Conservation (phyloP, 306 rosid species). For the Alnus rubra region DNA sequence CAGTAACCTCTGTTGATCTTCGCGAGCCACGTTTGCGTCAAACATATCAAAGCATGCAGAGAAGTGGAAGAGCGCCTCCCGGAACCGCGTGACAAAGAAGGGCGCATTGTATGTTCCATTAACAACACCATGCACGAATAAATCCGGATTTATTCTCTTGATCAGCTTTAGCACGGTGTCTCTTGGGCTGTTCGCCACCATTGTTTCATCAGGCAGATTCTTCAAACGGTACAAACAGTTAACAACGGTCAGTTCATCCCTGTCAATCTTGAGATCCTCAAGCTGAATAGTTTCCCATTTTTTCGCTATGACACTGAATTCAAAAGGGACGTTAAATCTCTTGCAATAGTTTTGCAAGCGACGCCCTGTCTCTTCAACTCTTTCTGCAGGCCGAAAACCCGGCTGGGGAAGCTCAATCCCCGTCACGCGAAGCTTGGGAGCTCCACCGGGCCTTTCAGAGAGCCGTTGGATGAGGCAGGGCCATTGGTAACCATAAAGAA, state of each 20-base stretch:
- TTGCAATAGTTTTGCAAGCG: conserved; percentile 55
- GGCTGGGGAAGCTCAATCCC: conserved; percentile 74
- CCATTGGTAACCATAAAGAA: conserved; percentile 81
- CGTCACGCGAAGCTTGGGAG: conserved; percentile 58
- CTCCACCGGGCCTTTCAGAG: conserved; percentile 49
- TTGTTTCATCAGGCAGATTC: conserved; percentile 64
- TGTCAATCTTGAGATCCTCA: conserved; percentile 56
- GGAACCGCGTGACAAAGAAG: conserved; percentile 67
- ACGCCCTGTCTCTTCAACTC: conserved; percentile 62
- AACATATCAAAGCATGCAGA: conserved; percentile 74
- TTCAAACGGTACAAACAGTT: conserved; percentile 64
- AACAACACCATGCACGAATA: conserved; percentile 68
- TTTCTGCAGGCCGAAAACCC: conserved; percentile 73
- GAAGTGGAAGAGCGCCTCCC: conserved; percentile 73
- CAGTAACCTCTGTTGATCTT: conserved; percentile 48
- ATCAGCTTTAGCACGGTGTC: conserved; percentile 66
- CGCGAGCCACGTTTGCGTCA: conserved; percentile 61
- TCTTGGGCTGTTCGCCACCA: conserved; percentile 49
- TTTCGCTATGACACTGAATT: conserved; percentile 54
- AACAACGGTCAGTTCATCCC: conserved; percentile 50
- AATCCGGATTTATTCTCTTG: conserved; percentile 62
- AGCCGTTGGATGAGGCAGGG: conserved; percentile 64
- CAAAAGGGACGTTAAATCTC: conserved; percentile 60
- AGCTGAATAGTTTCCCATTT: conserved; percentile 61
- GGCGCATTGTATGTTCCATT: conserved; percentile 77